Percentiles rank a stretch among this genome's conserved stretches.
phyloP scores from a whole-genome alignment of 495 filamentous ascomycete genomes.

The Neurospora sp. region DNA sequence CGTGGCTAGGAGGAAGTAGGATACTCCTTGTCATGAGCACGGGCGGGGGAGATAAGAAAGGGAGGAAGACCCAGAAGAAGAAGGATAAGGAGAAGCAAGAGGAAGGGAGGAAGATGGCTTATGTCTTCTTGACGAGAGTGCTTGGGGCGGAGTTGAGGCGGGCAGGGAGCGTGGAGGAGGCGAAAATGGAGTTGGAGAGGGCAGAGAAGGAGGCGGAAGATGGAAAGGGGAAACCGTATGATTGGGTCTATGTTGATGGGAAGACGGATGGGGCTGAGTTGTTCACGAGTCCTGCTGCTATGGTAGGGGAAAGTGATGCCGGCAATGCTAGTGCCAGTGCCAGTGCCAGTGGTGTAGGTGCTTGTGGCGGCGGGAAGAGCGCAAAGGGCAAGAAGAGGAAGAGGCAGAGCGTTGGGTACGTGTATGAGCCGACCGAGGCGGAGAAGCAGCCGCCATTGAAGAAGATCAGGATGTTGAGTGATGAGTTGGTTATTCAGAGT shows the following conservation, averaged over 20 bases:
- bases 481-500: constrained; percentile 89
- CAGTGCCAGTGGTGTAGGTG: neutral
- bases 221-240: constrained; percentile 44
- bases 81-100: constrained; percentile 35
- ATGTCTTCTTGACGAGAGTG: constrained; percentile 64
- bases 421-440: constrained; percentile 9
- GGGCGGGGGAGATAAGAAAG: neutral
- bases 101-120: constrained; percentile 47
- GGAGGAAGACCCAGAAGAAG: neutral
- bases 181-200: constrained; percentile 44
- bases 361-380: neutral
- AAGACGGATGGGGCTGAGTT: constrained; percentile 16
- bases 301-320: neutral
- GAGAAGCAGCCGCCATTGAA: constrained; percentile 27
- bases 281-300: constrained; percentile 11
- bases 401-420: constrained; percentile 23
- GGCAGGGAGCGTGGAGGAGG: constrained; percentile 54
- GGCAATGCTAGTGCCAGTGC: neutral
- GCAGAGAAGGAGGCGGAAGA: constrained; percentile 20
- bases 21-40: constrained; percentile 62
- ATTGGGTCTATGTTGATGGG: constrained; percentile 72
- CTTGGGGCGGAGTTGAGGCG: constrained; percentile 62
- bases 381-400: constrained; percentile 31
- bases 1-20: constrained; percentile 52
- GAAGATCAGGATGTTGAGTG: constrained; percentile 53